A percentile compares a stretch with the other conserved stretches of the same genome.
Conservation (phyloP, 768 basidiomycete genomes). For the Mycena leptocephala region DNA sequence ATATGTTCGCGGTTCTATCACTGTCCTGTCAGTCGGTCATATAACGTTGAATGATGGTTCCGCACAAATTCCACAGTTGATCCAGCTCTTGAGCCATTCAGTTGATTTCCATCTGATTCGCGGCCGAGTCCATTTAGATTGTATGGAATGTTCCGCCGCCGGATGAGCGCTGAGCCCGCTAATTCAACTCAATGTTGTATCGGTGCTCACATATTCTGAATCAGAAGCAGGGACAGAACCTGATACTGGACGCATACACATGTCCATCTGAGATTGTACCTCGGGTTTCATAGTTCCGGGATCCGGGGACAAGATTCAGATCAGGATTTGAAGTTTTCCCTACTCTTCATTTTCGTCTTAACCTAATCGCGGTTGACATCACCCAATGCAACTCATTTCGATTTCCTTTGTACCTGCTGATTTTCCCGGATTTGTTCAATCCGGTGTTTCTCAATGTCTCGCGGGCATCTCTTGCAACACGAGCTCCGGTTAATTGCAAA, state of each 20-base stretch:
- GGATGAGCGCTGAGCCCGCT: background rate
- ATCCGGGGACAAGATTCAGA: background rate
- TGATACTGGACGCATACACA: background rate
- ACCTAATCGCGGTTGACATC: too few relatives aligned
- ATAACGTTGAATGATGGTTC: constrained; percentile 5
- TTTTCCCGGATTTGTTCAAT: too few relatives aligned
- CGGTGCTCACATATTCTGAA: background rate
- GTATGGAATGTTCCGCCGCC: background rate
- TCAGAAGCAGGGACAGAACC: background rate
- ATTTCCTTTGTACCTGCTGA: too few relatives aligned
- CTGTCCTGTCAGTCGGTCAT: background rate
- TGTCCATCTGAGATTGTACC: background rate
- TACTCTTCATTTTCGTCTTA: too few relatives aligned
- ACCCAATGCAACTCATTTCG: too few relatives aligned
- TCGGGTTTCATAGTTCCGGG: background rate
- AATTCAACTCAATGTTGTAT: background rate
- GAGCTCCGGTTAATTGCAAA: too few relatives aligned
- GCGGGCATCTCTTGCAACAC: too few relatives aligned
- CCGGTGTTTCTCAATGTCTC: too few relatives aligned
- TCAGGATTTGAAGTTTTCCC: constrained; percentile 68
- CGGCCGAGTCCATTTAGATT: constrained; percentile 2
- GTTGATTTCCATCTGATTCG: constrained; percentile 11
- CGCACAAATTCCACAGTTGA: constrained; percentile 2
- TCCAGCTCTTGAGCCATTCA: constrained; percentile 7
- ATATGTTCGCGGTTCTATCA: too few relatives aligned